These are phyloP conservation scores for Solanum arcanum DNA, from an alignment of 257 asterid species.

Conservation along the genomic window DNA sequence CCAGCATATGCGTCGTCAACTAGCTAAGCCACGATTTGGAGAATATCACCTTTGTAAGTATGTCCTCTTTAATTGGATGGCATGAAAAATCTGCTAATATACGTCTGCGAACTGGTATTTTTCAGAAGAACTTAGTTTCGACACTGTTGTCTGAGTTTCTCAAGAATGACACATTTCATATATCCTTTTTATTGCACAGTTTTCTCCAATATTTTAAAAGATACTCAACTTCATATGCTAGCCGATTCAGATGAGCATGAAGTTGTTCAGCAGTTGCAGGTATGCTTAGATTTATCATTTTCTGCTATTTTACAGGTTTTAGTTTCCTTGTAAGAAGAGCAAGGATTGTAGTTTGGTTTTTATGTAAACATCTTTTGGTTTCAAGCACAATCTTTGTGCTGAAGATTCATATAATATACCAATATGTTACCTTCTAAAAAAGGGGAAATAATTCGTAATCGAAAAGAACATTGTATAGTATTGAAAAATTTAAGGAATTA, in stretches of 20 bases:
- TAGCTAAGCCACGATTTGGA: conserved; percentile 84
- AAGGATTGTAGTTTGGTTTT: not conserved
- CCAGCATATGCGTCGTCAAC: conserved; percentile 74
- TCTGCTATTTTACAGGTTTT: not conserved
- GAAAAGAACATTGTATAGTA: not conserved
- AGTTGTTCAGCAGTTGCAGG: conserved; percentile 97
- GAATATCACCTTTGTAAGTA: conserved; percentile 96
- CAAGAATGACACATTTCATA: not conserved
- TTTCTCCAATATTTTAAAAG: conserved; percentile 90
- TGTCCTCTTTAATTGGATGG: not conserved
- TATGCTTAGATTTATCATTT: conserved; percentile 4
- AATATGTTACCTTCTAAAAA: not conserved
- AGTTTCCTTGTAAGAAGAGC: not conserved
- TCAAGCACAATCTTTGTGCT: not conserved
- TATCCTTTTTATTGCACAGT: conserved; percentile 32
- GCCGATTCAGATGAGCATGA: conserved; percentile 96
- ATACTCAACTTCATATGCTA: conserved; percentile 89
- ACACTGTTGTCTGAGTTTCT: not conserved
- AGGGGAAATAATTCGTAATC: not conserved
- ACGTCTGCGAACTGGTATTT: not conserved
- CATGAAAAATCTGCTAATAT: not conserved
- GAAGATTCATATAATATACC: not conserved
- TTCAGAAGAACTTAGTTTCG: not conserved
- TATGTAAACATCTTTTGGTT: not conserved
- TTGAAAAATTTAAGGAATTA: not conserved